phyloP scores from a whole-genome alignment of 495 filamentous ascomycete genomes.

The Hamigera avellanea region DNA sequence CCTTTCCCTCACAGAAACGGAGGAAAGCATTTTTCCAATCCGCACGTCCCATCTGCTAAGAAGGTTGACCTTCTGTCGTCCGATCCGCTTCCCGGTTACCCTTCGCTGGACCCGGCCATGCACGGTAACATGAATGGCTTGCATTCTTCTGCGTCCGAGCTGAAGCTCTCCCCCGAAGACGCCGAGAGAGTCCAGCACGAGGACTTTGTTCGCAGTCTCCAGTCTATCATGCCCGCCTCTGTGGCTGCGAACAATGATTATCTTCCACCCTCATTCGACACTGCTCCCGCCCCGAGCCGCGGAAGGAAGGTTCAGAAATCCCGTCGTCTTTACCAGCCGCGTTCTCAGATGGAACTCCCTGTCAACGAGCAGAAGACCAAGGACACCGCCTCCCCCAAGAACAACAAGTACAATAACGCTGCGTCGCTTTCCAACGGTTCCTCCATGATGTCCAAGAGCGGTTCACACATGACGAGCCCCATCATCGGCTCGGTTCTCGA shows the following conservation, averaged over 20 bases:
- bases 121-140: conserved; percentile 1
- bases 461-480: conserved; percentile 9
- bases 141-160: conserved; percentile 3
- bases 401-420: background rate
- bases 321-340: conserved; percentile 15
- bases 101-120: conserved; percentile 7
- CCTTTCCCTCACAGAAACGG: conserved; percentile 4
- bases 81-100: conserved; percentile 9
- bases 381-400: conserved; percentile 3
- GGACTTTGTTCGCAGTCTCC: conserved; percentile 9
- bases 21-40: conserved; percentile 3
- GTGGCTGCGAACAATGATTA: conserved; percentile 1
- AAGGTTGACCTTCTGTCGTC: conserved; percentile 13
- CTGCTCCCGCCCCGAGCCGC: conserved; percentile 4
- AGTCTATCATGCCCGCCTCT: conserved; percentile 9
- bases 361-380: background rate
- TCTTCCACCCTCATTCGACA: conserved; percentile 4
- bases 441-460: background rate
- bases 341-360: conserved; percentile 3
- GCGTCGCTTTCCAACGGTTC: conserved; percentile 1
- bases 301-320: conserved; percentile 9
- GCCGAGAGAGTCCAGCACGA: conserved; percentile 6
- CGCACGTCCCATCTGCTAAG: conserved; percentile 1
- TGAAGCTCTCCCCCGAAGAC: conserved; percentile 3
- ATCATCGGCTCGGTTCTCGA: conserved; percentile 3